phyloP scores from a whole-genome alignment of 179 eudicot species.

The Silene vulgaris region DNA sequence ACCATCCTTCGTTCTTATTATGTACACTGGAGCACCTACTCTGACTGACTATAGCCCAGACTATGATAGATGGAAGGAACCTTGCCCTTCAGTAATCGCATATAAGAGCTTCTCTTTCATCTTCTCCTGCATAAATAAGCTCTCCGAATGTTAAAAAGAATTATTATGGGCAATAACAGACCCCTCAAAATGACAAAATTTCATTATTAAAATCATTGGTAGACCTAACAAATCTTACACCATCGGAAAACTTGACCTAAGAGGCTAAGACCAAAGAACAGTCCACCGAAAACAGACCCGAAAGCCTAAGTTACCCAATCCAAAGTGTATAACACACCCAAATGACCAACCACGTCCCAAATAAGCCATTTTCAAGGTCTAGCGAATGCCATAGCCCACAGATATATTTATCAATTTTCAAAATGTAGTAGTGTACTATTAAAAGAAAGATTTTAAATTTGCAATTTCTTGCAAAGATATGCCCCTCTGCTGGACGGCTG shows the following conservation, averaged over 20 bases:
- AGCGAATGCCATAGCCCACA: background rate
- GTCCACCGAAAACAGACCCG: too few species aligned
- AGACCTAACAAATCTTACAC: too few species aligned
- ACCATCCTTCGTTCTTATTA: slow-evolving; percentile 23
- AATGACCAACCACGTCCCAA: background rate
- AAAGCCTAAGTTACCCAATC: too few species aligned
- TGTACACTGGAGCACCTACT: slow-evolving; percentile 29
- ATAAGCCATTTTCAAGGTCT: background rate
- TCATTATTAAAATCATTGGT: too few species aligned
- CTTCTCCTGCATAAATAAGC: slow-evolving; percentile 49
- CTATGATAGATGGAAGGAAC: slow-evolving; percentile 89
- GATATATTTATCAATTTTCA: background rate
- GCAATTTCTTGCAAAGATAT: background rate
- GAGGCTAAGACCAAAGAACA: too few species aligned
- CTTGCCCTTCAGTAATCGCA: slow-evolving; percentile 95
- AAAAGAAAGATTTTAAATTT: background rate
- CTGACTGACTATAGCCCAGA: slow-evolving; percentile 35
- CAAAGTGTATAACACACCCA: background rate
- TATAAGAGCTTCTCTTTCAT: slow-evolving; percentile 81
- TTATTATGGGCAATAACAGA: background rate
- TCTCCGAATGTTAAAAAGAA: slow-evolving; percentile 7
- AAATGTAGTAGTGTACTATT: background rate
- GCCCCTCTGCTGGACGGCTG: background rate
- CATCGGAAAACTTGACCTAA: too few species aligned
- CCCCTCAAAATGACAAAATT: too few species aligned